Percentiles rank a stretch among this genome's conserved stretches.
These are phyloP conservation scores for Stemphylium beticola DNA, from an alignment of 2,329 filamentous ascomycete species.

Conservation along the genomic window DNA sequence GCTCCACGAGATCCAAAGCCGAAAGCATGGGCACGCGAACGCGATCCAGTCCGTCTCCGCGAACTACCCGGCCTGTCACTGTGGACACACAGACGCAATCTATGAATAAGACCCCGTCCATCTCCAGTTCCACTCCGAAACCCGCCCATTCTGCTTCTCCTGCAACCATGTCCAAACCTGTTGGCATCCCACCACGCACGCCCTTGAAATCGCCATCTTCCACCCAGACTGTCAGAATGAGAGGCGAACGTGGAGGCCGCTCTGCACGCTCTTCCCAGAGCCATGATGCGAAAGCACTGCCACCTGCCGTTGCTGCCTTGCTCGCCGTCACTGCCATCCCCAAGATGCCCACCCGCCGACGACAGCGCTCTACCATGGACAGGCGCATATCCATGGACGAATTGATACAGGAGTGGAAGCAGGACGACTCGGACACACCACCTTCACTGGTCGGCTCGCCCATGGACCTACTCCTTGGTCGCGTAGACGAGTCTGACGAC, in stretches of 20 bases:
- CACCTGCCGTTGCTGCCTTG: conserved; percentile 63
- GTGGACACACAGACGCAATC: conserved; percentile 15
- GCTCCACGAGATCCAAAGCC: conserved; percentile 16
- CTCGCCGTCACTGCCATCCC: conserved; percentile 67
- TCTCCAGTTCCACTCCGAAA: conserved; percentile 13
- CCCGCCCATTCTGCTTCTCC: conserved; percentile 17
- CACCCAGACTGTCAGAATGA: conserved; percentile 38
- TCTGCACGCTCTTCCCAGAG: conserved; percentile 33
- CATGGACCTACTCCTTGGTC: conserved; percentile 63
- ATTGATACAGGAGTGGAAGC: conserved; percentile 61
- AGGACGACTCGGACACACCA: conserved; percentile 51
- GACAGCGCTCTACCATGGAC: conserved; percentile 51
- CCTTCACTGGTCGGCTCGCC: conserved; percentile 53
- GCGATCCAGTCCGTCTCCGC: conserved; percentile 24
- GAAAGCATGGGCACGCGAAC: conserved; percentile 44
- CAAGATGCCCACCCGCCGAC: conserved; percentile 52
- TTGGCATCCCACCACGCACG: conserved; percentile 50
- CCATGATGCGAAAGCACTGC: conserved; percentile 55
- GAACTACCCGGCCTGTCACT: conserved; percentile 18
- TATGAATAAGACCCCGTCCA: conserved; percentile 9
- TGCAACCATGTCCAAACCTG: conserved; percentile 46
- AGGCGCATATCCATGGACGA: conserved; percentile 62
- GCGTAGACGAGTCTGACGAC: conserved; percentile 55
- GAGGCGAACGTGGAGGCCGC: conserved; percentile 40
- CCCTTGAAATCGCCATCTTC: conserved; percentile 38